Percentiles rank a stretch among this genome's conserved stretches.
Evolutionary conservation across 768 basidiomycete genomes (phyloP).

Genomic region (Nidularia pulvinata): DNA sequence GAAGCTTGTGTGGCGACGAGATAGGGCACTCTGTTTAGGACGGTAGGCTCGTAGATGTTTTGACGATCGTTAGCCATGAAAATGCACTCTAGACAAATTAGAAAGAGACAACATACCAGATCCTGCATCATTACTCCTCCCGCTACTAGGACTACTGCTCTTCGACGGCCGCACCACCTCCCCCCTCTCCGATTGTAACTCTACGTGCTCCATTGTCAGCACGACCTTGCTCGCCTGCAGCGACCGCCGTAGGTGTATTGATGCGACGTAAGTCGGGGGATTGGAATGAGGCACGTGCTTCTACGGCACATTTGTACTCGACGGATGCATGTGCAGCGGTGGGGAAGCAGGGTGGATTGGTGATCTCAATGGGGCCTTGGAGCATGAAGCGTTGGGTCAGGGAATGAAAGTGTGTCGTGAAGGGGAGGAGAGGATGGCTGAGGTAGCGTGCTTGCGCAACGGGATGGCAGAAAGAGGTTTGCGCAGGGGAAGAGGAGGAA

Average conservation of each 20-base stretch:
- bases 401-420: constrained; percentile 31
- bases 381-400: constrained; percentile 5
- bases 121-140: background rate
- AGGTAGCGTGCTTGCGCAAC: constrained; percentile 40
- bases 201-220: constrained; percentile 67
- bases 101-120: background rate
- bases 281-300: too few species aligned
- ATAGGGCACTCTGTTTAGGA: background rate
- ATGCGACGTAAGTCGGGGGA: constrained; percentile 44
- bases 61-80: background rate
- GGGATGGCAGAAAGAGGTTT: constrained; percentile 26
- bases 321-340: background rate
- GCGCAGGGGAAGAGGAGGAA: constrained; percentile 16
- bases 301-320: too few species aligned
- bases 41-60: background rate
- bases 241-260: constrained; percentile 70
- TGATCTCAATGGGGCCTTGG: constrained; percentile 12
- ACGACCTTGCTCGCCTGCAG: constrained; percentile 74
- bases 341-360: constrained; percentile 2
- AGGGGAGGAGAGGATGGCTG: constrained; percentile 28
- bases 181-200: constrained; percentile 65
- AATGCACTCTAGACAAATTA: background rate
- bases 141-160: constrained; percentile 34
- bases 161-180: constrained; percentile 71
- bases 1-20: background rate